Base-by-base conservation (phyloP, 2,329 filamentous ascomycete genomes). In the Trichoderma harzianum region DNA sequence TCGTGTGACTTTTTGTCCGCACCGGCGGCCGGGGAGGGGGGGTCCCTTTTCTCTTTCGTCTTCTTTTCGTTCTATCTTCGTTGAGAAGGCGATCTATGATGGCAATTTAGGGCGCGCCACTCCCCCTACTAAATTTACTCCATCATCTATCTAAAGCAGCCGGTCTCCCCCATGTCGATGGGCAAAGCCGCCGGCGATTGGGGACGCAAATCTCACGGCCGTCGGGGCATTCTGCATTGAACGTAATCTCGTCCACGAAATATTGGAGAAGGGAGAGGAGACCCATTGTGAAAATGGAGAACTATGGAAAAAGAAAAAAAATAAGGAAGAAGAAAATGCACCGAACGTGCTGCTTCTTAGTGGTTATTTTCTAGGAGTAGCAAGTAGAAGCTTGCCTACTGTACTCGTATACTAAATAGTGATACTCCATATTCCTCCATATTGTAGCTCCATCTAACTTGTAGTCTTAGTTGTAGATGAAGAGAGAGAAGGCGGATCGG, bases 1-100 rank as follows among this genome's bases (percentile, higher is more conserved):
- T 70, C 68, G 68, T 70, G 68, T 64, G 60, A 70, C 68, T 69
- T 47, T 62, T 16, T 30, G 39, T 57, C 68, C 68, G 30, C 68
- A 18, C 47, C 11, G 43, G 8, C 55, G 53, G 36, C 36, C 34
- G 53, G 57, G 53, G 34, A 14, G 21, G n/a, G 67, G 39, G 55
- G 21, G n/a, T 34, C 55, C 34, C n/a, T 69, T 12, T 55, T 55
- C 8, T 30, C 8, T 18, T 21, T 21, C n/a, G 39, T 30, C 12
- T 57, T 32, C n/a, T 18, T 16, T 43, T 43, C 51, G 21, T 30
- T 55, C 26, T 55, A 16, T 57, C 32, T 43, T 47, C 12, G 47
- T 53, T 24, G 43, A 53, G 47, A 53, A 43, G 21, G 36, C 65
- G 34, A 68, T 60, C 57, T 69, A 26, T 62, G 28, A 28, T 67